Evolutionary conservation across 257 asterid genomes (phyloP).

Genomic region (Ocimum tenuiflorum): DNA sequence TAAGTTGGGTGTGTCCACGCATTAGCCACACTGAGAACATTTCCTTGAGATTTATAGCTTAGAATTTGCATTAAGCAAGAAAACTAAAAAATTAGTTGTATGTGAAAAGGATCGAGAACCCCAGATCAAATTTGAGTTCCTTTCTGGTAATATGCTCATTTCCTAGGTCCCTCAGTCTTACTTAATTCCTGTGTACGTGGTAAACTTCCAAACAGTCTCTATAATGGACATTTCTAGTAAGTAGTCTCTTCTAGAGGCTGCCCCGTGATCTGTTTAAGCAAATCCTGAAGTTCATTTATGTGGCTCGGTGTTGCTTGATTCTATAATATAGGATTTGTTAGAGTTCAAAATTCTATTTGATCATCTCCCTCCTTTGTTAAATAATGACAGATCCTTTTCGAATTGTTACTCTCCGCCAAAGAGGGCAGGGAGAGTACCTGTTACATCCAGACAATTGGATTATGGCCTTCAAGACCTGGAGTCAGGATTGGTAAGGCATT

Average conservation of each 20-base stretch:
- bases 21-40: not conserved
- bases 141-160: not conserved
- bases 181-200: not conserved
- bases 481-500: conserved; percentile 43
- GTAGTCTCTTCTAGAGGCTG: not conserved
- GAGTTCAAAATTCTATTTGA: conserved; percentile 15
- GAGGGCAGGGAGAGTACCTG: conserved; percentile 31
- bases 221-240: not conserved
- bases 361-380: conserved; percentile 20
- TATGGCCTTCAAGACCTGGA: conserved; percentile 35
- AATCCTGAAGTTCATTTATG: not conserved
- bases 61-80: not conserved
- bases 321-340: conserved; percentile 1
- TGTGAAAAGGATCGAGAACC: conserved; percentile 1
- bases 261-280: not conserved
- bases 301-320: conserved; percentile 5
- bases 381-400: conserved; percentile 44
- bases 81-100: not conserved
- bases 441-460: conserved; percentile 32
- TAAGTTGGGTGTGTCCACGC: not conserved
- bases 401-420: conserved; percentile 39
- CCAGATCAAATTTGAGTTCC: not conserved
- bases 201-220: conserved; percentile 1
- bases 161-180: conserved; percentile 5
- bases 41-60: not conserved